Evolutionary conservation across 2,329 filamentous ascomycete genomes (phyloP).

Genomic region (Xylaria sp.): DNA sequence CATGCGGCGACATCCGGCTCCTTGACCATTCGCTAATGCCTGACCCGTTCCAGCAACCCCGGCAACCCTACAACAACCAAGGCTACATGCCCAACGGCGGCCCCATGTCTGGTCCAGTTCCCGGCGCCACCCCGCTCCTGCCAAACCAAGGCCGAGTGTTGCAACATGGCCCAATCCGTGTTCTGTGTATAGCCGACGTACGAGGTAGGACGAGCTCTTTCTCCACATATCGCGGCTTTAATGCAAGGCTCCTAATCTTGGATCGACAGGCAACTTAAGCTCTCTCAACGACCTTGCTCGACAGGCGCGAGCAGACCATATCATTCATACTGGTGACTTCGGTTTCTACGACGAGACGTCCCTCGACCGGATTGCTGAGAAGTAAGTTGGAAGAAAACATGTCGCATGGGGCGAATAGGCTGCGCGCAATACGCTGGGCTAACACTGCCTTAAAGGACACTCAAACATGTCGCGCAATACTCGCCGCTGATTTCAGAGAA

Average conservation of each 20-base stretch:
- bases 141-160: constrained; percentile 75
- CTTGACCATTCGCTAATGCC: constrained; percentile 36
- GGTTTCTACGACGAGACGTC: constrained; percentile 98
- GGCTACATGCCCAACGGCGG: constrained; percentile 74
- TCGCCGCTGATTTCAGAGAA: constrained; percentile 90
- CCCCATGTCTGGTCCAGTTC: constrained; percentile 59
- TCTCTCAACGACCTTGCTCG: constrained; percentile 97
- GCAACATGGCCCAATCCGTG: constrained; percentile 72
- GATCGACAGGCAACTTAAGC: constrained; percentile 81
- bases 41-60: constrained; percentile 49
- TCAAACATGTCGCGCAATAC: constrained; percentile 98
- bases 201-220: constrained; percentile 63
- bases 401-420: not conserved
- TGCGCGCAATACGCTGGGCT: constrained; percentile 15
- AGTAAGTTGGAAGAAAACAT: constrained; percentile 67
- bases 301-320: constrained; percentile 93
- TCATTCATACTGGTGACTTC: constrained; percentile 98
- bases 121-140: constrained; percentile 72
- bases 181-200: constrained; percentile 78
- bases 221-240: constrained; percentile 22
- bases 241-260: constrained; percentile 39
- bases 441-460: constrained; percentile 69
- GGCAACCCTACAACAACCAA: constrained; percentile 59
- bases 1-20: constrained; percentile 35
- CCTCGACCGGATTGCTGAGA: constrained; percentile 96